Base-by-base conservation (phyloP, 768 basidiomycete genomes). In the Tulasnella sp. region DNA sequence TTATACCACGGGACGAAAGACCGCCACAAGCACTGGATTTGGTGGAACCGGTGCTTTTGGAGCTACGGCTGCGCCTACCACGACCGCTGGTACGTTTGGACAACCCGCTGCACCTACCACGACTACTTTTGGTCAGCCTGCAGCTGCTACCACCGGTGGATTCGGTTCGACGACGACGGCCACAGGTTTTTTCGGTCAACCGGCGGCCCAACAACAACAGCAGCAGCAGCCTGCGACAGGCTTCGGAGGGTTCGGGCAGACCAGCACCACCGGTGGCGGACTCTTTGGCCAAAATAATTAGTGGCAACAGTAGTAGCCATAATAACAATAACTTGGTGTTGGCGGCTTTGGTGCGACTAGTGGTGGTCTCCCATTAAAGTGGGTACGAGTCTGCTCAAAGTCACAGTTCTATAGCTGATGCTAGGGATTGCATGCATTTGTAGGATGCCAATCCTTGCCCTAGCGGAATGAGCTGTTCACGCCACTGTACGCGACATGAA, bases 1-100 rank as follows among this genome's bases (percentile, higher is more conserved):
- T 83, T 94, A 94, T 80, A 85, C 87, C 34, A 92, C 93, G 83
- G 90, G 89, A 74, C 89, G 93, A 24, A 94, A 94, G 85, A 91
- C 91, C 18, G 92, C 84, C 7, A 48, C 52, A 52, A 68, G 79
- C 21, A 68, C 68, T 9, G 78, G 71, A 6, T 79, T 79, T 48
- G 71, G 38, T 38, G 80, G 44, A 46, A 34, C 31, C 12, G 31
- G 77, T 9, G 79, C 3, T 19, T 44, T 76, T 58, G 40, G 71
- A 18, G 44, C 74, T 21, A 42, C 77, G 2, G 72, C 79, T 27
- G 39, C 39, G 1, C 78, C 79, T 21, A 58, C 36, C 36, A 78
- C 79, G 18, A 71, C 80, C 27, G 19, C 79, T 42, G 68, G 72
- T 34, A 71, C 80, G 44, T 81, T 81, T 31, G 78, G 79, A 16